Evolutionary conservation across 371 early-diverging fungal species (phyloP).

Genomic region (Apophysomyces trapeziformis): DNA sequence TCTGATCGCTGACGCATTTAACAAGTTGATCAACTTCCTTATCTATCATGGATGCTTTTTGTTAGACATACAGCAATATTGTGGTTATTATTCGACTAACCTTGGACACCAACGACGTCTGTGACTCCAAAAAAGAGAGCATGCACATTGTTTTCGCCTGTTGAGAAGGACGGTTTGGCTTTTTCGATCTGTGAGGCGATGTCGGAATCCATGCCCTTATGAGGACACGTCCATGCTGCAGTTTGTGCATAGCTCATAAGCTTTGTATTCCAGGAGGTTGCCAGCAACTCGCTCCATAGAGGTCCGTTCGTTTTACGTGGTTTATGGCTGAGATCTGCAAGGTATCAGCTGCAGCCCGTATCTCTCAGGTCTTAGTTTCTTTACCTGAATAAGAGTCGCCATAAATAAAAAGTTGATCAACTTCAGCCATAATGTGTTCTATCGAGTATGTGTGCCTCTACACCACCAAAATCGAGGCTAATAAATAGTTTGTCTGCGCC

Average conservation of each 20-base stretch:
- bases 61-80: not conserved
- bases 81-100: conserved; percentile 4
- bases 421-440: conserved; percentile 77
- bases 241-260: conserved; percentile 34
- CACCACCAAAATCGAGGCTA: not conserved
- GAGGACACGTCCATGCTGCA: conserved; percentile 32
- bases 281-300: conserved; percentile 42
- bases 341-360: not conserved
- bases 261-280: conserved; percentile 31
- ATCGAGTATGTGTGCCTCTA: conserved; percentile 32
- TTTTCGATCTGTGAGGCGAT: not conserved
- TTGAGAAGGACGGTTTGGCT: conserved; percentile 4
- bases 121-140: conserved; percentile 42
- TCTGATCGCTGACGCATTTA: conserved; percentile 18
- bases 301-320: conserved; percentile 47
- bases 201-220: conserved; percentile 1
- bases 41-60: not conserved
- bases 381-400: conserved; percentile 59
- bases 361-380: not conserved
- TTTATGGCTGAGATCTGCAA: conserved; percentile 13
- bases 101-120: conserved; percentile 32
- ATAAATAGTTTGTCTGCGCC: not conserved
- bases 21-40: not conserved
- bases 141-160: conserved; percentile 24
- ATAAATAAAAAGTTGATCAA: conserved; percentile 42